Evolutionary conservation across 106 monocot genomes (phyloP).

Genomic region (Gastrodia elata): DNA sequence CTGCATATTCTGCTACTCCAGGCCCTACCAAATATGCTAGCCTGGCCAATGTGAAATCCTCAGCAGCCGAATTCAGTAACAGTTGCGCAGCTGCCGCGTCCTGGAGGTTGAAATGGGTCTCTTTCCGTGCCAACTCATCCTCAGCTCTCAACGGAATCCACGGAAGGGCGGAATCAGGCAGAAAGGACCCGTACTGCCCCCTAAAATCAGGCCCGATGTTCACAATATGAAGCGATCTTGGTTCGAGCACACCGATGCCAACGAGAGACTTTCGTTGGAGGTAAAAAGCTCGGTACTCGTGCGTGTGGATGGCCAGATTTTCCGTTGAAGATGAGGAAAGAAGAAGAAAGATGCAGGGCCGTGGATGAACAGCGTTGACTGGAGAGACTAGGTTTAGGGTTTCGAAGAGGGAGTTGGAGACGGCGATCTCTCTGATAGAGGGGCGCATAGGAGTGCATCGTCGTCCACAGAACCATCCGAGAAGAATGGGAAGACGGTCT

Average conservation of each 20-base stretch:
- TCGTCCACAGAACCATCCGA: conserved; percentile 54
- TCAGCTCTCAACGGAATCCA: conserved; percentile 19
- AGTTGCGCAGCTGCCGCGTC: conserved; percentile 11
- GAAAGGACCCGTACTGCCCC: conserved; percentile 33
- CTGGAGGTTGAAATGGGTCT: conserved; percentile 9
- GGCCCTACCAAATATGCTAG: conserved; percentile 29
- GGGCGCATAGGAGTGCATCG: conserved; percentile 40
- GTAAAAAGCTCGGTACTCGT: conserved; percentile 41
- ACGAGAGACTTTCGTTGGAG: neutral
- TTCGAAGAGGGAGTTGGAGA: conserved; percentile 33
- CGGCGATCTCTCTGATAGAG: conserved; percentile 56
- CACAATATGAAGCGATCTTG: conserved; percentile 34
- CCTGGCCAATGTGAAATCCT: conserved; percentile 38
- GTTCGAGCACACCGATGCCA: conserved; percentile 15
- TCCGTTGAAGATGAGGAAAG: conserved; percentile 28
- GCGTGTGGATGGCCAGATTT: conserved; percentile 46
- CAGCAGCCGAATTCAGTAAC: conserved; percentile 14
- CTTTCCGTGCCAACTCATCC: conserved; percentile 11
- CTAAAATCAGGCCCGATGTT: conserved; percentile 45
- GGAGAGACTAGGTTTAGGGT: conserved; percentile 15
- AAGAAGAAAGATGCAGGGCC: conserved; percentile 37
- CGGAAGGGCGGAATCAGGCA: conserved; percentile 24
- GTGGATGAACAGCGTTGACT: neutral
- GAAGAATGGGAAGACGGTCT: conserved; percentile 8
- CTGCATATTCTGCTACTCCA: conserved; percentile 17